phyloP scores from a whole-genome alignment of 371 early-diverging fungal genomes.

The Blastocladiella emersonii region DNA sequence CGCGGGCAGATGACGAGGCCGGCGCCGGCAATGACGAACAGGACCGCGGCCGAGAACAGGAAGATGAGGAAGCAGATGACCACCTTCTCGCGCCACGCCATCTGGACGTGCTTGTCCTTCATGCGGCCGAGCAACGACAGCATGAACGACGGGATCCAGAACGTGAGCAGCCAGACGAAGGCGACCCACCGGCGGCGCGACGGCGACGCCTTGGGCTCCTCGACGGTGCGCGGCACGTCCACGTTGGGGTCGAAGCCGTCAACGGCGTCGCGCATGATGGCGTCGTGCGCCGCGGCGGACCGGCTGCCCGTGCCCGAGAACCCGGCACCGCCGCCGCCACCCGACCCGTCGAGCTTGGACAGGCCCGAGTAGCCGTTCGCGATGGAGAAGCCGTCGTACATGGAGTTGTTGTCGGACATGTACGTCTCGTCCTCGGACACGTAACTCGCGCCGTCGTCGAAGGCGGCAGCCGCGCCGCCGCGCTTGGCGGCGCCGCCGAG shows the following conservation, averaged over 20 bases:
- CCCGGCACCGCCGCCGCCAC: neutral
- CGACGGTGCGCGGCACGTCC: neutral
- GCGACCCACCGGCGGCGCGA: constrained; percentile 51
- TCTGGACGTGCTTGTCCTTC: constrained; percentile 70
- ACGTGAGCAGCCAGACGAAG: constrained; percentile 51
- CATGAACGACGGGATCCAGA: constrained; percentile 55
- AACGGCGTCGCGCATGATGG: neutral
- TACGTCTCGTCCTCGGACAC: constrained; percentile 6
- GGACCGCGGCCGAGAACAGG: constrained; percentile 56
- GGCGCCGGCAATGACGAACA: constrained; percentile 81
- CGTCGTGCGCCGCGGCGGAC: neutral
- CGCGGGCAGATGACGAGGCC: constrained; percentile 78
- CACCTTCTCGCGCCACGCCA: constrained; percentile 90
- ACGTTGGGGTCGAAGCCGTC: neutral
- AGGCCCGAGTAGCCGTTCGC: neutral
- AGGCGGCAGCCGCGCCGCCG: neutral
- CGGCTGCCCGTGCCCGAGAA: neutral
- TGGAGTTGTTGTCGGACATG: neutral
- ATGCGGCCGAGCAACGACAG: constrained; percentile 44
- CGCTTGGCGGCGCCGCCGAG: neutral
- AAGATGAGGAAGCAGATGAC: constrained; percentile 78
- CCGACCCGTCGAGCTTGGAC: neutral
- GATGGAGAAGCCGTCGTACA: constrained; percentile 4
- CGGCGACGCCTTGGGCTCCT: neutral
- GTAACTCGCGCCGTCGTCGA: constrained; percentile 2